Percentiles rank a stretch among this genome's conserved stretches.
Evolutionary conservation across 257 asterid genomes (phyloP).

Genomic region (Penstemon davidsonii): DNA sequence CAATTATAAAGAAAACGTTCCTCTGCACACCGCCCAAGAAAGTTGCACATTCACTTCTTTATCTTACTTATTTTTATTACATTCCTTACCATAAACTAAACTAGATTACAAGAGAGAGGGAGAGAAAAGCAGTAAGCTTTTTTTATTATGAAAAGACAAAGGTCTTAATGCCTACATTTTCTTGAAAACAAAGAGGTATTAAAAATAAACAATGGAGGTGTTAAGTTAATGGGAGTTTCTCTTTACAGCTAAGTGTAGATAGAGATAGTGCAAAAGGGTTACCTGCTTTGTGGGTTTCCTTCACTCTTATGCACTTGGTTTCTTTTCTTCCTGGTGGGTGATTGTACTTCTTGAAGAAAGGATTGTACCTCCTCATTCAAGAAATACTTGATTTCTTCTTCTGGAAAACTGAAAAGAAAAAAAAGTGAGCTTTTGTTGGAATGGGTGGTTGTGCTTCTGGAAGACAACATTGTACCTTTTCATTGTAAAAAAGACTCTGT

Average conservation of each 20-base stretch:
- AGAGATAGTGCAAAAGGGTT: slow-evolving; percentile 44
- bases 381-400: slow-evolving; percentile 15
- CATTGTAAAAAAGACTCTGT: slow-evolving; percentile 24
- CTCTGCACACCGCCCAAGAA: slow-evolving; percentile 61
- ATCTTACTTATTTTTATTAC: slow-evolving; percentile 22
- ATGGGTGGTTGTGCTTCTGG: slow-evolving; percentile 43
- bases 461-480: slow-evolving; percentile 29
- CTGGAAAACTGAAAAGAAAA: slow-evolving; percentile 1
- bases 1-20: slow-evolving; percentile 45
- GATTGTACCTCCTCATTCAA: slow-evolving; percentile 31
- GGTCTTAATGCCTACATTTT: slow-evolving; percentile 34
- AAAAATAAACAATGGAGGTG: slow-evolving; percentile 13
- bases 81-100: background rate
- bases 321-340: slow-evolving; percentile 15
- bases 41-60: slow-evolving; percentile 42
- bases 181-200: background rate
- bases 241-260: slow-evolving; percentile 40
- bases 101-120: background rate
- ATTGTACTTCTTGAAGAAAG: slow-evolving; percentile 34
- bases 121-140: background rate
- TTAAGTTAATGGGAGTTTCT: slow-evolving; percentile 34
- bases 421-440: slow-evolving; percentile 27
- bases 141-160: slow-evolving; percentile 25
- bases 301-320: slow-evolving; percentile 26
- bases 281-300: slow-evolving; percentile 34